Evolutionary conservation across 2,329 filamentous ascomycete species (phyloP), one percentile per base, ranked within the genome.

Genomic region (Clarireedia hainanense): DNA sequence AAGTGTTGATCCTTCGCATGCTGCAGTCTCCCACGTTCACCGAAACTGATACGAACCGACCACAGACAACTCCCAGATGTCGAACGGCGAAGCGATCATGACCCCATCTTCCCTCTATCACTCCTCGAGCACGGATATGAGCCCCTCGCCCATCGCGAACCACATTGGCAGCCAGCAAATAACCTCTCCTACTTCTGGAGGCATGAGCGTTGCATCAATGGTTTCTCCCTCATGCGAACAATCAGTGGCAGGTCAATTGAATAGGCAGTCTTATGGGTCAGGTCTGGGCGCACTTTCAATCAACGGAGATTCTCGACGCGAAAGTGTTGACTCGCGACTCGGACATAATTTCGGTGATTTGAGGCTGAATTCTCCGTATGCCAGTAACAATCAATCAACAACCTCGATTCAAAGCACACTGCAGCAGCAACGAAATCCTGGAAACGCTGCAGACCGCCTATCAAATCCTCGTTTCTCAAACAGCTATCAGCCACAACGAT

Each of bases 261-360:
- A 60, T 40, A 61, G 59, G 43, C 58, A 55, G 17, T 64, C 59
- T 47, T 60, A 52, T 57, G 20, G 59, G 56, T 47, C 55, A 12
- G 55, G 26, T n/a, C 50, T 53, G 20, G 55, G 42, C 9, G 17
- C 52, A 36, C 37, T 55, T 45, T 54, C 57, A 40, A 55, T 65
- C 12, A 74, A 56, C 46, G 68, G 73, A 14, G 47, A 73, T 65
- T 83, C 84, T 48, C 80, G 86, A 57, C 81, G 88, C 52, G 88
- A 89, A 71, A 91, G 88, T 64, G 85, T 91, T 4, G 88, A 91
- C 70, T 90, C 87, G 70, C 80, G 87, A 60, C 85, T 91, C 68
- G 88, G 89, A 65, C 81, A 84, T 61, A 80, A 80, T 46, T 84
- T 91, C 69, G 80, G 77, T 56, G 84, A 88, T 47, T 78, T 91